Base-by-base conservation (phyloP, 768 basidiomycete genomes). In the Dictyophora rubrovolvata region DNA sequence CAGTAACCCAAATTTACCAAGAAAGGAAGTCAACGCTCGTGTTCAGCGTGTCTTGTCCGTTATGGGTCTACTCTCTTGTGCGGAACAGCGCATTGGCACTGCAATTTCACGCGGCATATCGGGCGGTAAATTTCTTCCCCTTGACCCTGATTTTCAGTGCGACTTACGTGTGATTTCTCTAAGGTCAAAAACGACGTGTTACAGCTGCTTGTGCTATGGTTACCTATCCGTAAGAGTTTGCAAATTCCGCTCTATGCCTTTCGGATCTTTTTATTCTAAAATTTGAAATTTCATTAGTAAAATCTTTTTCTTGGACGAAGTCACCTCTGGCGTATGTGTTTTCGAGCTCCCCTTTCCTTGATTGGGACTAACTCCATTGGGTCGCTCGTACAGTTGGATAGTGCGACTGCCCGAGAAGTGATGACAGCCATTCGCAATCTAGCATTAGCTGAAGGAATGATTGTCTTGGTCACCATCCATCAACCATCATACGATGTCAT, bases 401-500 rank as follows among this genome's bases (percentile, higher is more conserved):
- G 80, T 53, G 14, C 50, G 18, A 14, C 50, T 5, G 50, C 75
- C 21, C 66, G 72, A 1, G 73, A 75, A 59, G 77, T 78, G 6
- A 70, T 78, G 64, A 65, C 71, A 6, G 70, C 79, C 47, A 75
- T 65, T 33, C 72, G 72, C 17, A 68, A 69, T 16, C 67, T 83
- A 10, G 77, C 81, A 0, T 63, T 71, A 23, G 69, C 74, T 6
- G 75, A 78, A 61, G 74, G 74, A 21, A 79, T 82, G 54, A 77
- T 83, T 35, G 75, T 85, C 34, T 75, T 87, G 50, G 79, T 81
- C 17, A 82, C 82, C 5, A 83, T 88, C 55, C 86, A 88, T 63
- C 85, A 87, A 59, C 85, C 85, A 0, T 76, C 79, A 20, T 77
- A 78, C 21, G 81, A 81, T 59, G 83, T 83, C 0, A 78, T 85